Evolutionary conservation across 2,329 filamentous ascomycete species (phyloP), one percentile per base, ranked within the genome.

Genomic region (Cyphellophora europaea): DNA sequence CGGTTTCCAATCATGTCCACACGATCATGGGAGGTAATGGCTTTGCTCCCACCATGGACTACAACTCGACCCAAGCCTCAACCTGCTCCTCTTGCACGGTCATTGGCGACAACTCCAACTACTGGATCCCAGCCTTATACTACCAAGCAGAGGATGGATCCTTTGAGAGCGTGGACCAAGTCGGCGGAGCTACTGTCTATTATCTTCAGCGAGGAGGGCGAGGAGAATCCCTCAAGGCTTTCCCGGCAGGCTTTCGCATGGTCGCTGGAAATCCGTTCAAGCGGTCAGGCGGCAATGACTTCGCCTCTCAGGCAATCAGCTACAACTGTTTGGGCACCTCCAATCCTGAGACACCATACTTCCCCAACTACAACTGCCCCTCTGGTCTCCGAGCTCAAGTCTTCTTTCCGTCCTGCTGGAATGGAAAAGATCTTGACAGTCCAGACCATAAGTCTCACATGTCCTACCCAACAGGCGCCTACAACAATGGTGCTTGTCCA

Each of bases 41-140:
- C 47, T 87, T 87, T 50, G 64, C 73, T 37, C 64, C 71, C 30
- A 66, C 82, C 16, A 56, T 62, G 11, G 40, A 44, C 33, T 47
- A 42, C 33, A 45, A 45, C 16, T 35, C 39, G 10, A 49, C 48
- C n/a, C 59, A 63, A 41, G 53, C 66, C 36, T 83, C 79, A 19
- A 67, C 71, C 16, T 89, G 83, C 66, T 82, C 76, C 32, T 83
- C 77, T 19, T 80, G 82, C 55, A 67, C 70, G 41, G 67, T 83
- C 53, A 74, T 69, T 49, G 73, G 72, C 36, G 82, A 87, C 59
- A 67, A 75, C 53, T 82, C 74, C 48, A 80, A 80, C 57, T 88
- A 89, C 65, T 88, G 83, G 83, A 76, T 78, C 37, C 82, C 83
- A 2, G 65, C 67, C 17, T 61, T 88, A 3, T 87, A 78, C 59